phyloP scores from a whole-genome alignment of 768 basidiomycete species.

The Serendipita sp. region DNA sequence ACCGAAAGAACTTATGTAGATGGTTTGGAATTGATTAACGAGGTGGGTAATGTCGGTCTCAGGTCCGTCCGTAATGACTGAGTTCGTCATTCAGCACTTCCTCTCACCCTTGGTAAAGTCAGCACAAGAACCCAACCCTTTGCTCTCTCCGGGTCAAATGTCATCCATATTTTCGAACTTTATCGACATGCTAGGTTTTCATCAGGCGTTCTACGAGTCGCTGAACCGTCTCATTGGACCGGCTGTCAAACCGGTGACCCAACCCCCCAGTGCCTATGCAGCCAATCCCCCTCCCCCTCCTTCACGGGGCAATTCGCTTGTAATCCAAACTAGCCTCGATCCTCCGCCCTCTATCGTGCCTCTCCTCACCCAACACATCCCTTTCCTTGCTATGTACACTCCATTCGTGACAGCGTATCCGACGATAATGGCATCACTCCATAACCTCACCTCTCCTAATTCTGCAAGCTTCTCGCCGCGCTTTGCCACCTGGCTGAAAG shows the following conservation, averaged over 20 bases:
- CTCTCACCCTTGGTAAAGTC: slow-evolving; percentile 63
- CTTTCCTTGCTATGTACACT: slow-evolving; percentile 73
- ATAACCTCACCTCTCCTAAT: slow-evolving; percentile 34
- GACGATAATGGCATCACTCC: slow-evolving; percentile 40
- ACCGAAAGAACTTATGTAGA: slow-evolving; percentile 70
- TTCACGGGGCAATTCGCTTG: neutral
- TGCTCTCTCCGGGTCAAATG: slow-evolving; percentile 52
- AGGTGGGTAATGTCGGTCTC: slow-evolving; percentile 28
- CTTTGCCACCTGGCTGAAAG: slow-evolving; percentile 47
- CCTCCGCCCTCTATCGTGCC: neutral
- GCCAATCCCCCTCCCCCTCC: neutral
- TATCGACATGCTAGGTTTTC: slow-evolving; percentile 41
- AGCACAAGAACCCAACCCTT: slow-evolving; percentile 45
- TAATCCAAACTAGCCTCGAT: neutral
- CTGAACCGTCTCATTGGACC: neutral
- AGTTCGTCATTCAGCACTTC: slow-evolving; percentile 43
- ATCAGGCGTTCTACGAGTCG: neutral
- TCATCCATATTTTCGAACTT: slow-evolving; percentile 74
- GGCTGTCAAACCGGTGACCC: neutral
- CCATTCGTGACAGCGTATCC: slow-evolving; percentile 73
- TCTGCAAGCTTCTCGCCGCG: neutral
- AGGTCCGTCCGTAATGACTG: neutral
- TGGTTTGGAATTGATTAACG: slow-evolving; percentile 68
- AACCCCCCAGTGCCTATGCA: neutral
- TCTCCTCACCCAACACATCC: slow-evolving; percentile 63